phyloP scores from a whole-genome alignment of 1,284 basidiomycete species.

The Ustilago trichophora region DNA sequence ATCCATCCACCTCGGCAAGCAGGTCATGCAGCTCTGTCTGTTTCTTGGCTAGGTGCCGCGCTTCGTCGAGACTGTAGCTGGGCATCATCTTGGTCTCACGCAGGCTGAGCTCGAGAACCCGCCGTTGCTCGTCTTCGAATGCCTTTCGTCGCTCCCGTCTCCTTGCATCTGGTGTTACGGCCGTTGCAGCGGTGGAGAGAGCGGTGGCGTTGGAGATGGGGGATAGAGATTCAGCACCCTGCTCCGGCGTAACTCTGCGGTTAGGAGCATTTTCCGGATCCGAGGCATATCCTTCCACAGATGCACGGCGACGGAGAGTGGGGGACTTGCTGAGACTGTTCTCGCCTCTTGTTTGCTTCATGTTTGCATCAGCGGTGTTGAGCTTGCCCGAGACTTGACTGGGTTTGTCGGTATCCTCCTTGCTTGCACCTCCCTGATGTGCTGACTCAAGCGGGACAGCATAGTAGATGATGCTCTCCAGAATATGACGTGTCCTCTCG shows the following conservation, averaged over 20 bases:
- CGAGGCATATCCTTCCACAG: constrained; percentile 33
- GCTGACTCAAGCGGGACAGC: constrained; percentile 11
- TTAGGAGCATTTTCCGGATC: constrained; percentile 32
- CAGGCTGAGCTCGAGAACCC: constrained; percentile 36
- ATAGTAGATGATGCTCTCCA: constrained; percentile 36
- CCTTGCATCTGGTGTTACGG: constrained; percentile 7
- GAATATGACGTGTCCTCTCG: constrained; percentile 24
- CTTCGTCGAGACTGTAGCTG: constrained; percentile 40
- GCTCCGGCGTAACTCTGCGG: constrained; percentile 1
- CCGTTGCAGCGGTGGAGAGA: not conserved
- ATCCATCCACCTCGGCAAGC: constrained; percentile 8
- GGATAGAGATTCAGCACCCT: not conserved
- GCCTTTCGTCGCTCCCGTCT: constrained; percentile 27
- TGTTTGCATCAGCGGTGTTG: not conserved
- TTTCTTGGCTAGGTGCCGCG: constrained; percentile 8
- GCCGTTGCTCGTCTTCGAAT: constrained; percentile 37
- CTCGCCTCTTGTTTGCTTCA: not conserved
- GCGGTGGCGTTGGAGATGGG: not conserved
- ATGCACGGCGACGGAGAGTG: constrained; percentile 9
- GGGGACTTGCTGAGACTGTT: constrained; percentile 6
- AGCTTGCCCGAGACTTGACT: not conserved
- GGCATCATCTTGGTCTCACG: constrained; percentile 53
- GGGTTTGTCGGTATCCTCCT: too few relatives aligned
- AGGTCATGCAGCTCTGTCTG: constrained; percentile 19
- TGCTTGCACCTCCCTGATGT: not conserved